Conservation (phyloP, 2,329 filamentous ascomycete genomes). For the Fusarium marasasianum region DNA sequence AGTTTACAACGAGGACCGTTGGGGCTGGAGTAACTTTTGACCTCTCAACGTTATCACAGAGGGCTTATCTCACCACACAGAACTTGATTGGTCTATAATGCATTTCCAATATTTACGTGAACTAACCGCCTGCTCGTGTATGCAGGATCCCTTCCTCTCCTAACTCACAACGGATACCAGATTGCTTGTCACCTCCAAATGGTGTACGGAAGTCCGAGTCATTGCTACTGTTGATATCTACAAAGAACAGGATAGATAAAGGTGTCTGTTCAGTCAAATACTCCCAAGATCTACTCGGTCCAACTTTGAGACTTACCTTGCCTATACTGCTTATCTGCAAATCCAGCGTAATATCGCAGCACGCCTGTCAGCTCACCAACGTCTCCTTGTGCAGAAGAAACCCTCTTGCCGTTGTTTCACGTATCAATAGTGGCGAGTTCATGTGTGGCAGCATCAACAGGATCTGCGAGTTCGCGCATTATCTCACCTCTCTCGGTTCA, state of each 20-base stretch:
- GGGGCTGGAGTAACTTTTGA: not conserved
- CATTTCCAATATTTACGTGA: conserved; percentile 52
- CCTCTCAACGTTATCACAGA: not conserved
- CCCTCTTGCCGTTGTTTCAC: conserved; percentile 81
- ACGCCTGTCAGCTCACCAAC: conserved; percentile 57
- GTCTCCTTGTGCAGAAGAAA: conserved; percentile 71
- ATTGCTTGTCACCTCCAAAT: conserved; percentile 59
- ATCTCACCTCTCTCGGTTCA: conserved; percentile 73
- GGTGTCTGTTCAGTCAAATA: conserved; percentile 66
- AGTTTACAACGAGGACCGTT: not conserved
- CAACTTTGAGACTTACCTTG: conserved; percentile 47
- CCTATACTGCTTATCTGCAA: conserved; percentile 82
- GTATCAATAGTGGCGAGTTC: conserved; percentile 69
- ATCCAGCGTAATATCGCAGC: conserved; percentile 79
- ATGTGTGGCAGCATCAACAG: conserved; percentile 69
- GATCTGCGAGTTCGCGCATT: conserved; percentile 74
- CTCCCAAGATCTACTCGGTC: fast-evolving
- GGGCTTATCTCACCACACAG: not conserved
- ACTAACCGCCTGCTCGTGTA: conserved; percentile 57
- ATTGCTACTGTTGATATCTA: conserved; percentile 63
- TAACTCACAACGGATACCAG: conserved; percentile 56
- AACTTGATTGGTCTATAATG: not conserved
- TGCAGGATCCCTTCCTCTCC: conserved; percentile 55
- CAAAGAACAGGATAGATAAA: conserved; percentile 71
- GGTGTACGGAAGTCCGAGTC: conserved; percentile 56